Evolutionary conservation across 2,329 filamentous ascomycete species (phyloP).

Genomic region (Cladosporium cucumerinum): DNA sequence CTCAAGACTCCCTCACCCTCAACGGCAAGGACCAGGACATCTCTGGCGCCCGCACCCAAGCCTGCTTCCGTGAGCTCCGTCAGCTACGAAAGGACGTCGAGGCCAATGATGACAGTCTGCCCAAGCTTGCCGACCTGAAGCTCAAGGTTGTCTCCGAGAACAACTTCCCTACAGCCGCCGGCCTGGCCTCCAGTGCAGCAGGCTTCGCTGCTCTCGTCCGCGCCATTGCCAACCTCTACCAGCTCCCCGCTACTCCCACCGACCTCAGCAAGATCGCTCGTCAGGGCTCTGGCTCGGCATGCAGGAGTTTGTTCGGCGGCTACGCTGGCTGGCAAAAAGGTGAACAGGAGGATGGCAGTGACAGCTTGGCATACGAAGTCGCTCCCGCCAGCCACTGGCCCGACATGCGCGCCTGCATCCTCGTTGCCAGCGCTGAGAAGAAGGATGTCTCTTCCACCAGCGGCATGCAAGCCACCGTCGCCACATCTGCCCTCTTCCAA

Average conservation of each 20-base stretch:
- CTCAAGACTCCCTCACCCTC: slow-evolving; percentile 69
- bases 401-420: slow-evolving; percentile 84
- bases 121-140: slow-evolving; percentile 72
- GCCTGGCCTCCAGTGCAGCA: slow-evolving; percentile 67
- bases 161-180: slow-evolving; percentile 98
- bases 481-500: slow-evolving; percentile 82
- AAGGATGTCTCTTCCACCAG: slow-evolving; percentile 91
- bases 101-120: slow-evolving; percentile 66
- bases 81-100: slow-evolving; percentile 74
- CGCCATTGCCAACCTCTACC: slow-evolving; percentile 88
- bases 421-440: slow-evolving; percentile 90
- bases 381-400: slow-evolving; percentile 91
- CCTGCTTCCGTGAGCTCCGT: slow-evolving; percentile 85
- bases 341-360: slow-evolving; percentile 68
- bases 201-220: slow-evolving; percentile 67
- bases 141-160: slow-evolving; percentile 92
- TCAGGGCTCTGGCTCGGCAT: slow-evolving; percentile 92
- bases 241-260: slow-evolving; percentile 73
- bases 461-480: slow-evolving; percentile 96
- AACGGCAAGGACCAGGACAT: slow-evolving; percentile 83
- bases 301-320: slow-evolving; percentile 86
- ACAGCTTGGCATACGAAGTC: slow-evolving; percentile 84
- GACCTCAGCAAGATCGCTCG: slow-evolving; percentile 86
- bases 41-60: slow-evolving; percentile 83
- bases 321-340: slow-evolving; percentile 95